Evolutionary conservation across 176 grass and related monocot species (phyloP).

Genomic region (Carex cristatella): DNA sequence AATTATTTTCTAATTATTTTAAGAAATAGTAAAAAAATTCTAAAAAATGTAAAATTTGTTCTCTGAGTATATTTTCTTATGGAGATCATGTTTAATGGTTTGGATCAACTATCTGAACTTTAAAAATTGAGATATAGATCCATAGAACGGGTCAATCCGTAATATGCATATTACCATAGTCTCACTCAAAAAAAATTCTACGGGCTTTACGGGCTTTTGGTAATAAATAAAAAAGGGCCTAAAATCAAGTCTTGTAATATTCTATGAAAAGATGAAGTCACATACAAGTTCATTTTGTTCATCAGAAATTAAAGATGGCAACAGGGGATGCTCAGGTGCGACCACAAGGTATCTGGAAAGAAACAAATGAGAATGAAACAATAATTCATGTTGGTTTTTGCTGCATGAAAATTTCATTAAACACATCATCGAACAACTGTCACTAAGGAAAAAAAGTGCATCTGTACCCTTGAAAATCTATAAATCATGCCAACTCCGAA

Average conservation of each 20-base stretch:
- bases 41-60: too few species aligned
- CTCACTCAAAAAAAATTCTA: too few species aligned
- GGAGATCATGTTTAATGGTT: too few species aligned
- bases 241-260: conserved; percentile 1
- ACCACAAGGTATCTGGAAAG: conserved; percentile 84
- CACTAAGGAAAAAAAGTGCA: background rate
- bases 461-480: background rate
- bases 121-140: too few species aligned
- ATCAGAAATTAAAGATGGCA: conserved; percentile 63
- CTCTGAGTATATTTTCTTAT: too few species aligned
- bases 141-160: too few species aligned
- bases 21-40: too few species aligned
- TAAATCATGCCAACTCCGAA: background rate
- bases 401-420: background rate
- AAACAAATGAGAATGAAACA: conserved; percentile 1
- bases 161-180: too few species aligned
- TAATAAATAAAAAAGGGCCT: background rate
- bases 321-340: conserved; percentile 67
- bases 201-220: background rate
- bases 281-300: conserved; percentile 54
- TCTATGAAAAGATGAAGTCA: conserved; percentile 23
- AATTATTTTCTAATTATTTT: too few species aligned
- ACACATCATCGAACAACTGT: background rate
- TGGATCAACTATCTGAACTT: too few species aligned
- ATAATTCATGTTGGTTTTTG: background rate